Evolutionary conservation across 306 rosid species (phyloP).

Genomic region (Trifolium fragiferum): DNA sequence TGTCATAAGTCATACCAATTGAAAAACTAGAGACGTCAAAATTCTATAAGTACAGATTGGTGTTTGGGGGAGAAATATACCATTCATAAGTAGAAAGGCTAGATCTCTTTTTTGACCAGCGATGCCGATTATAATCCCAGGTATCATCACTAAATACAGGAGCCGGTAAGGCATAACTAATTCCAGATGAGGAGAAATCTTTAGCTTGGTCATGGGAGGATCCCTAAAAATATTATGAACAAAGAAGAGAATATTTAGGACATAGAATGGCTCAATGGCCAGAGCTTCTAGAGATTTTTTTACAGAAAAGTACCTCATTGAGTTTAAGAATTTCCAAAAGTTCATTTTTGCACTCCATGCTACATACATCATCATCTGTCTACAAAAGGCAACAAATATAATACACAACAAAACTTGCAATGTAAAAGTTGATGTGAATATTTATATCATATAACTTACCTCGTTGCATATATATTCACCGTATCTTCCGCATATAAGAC

Average conservation of each 20-base stretch:
- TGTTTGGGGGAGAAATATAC: conserved; percentile 50
- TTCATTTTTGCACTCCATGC: conserved; percentile 86
- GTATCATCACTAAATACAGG: conserved; percentile 65
- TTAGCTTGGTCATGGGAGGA: conserved; percentile 43
- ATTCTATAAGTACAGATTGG: conserved; percentile 14
- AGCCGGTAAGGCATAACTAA: conserved; percentile 42
- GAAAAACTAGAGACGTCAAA: conserved; percentile 29
- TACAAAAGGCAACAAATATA: conserved; percentile 46
- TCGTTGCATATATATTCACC: conserved; percentile 89
- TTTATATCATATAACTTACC: conserved; percentile 49
- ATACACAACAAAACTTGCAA: conserved; percentile 12
- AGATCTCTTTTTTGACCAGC: conserved; percentile 72
- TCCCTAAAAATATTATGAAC: conserved; percentile 47
- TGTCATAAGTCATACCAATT: conserved; percentile 30
- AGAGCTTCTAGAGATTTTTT: conserved; percentile 20
- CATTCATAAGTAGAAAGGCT: conserved; percentile 82
- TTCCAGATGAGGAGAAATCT: conserved; percentile 49
- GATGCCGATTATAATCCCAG: conserved; percentile 77
- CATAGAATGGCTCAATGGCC: neutral
- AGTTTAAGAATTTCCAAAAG: conserved; percentile 60
- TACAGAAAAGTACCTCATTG: conserved; percentile 49
- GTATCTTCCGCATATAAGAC: conserved; percentile 81
- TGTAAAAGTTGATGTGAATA: conserved; percentile 5
- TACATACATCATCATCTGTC: conserved; percentile 89
- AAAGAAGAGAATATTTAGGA: conserved; percentile 26